phyloP scores from a whole-genome alignment of 208 protist genomes.

The Crithidia bombi region DNA sequence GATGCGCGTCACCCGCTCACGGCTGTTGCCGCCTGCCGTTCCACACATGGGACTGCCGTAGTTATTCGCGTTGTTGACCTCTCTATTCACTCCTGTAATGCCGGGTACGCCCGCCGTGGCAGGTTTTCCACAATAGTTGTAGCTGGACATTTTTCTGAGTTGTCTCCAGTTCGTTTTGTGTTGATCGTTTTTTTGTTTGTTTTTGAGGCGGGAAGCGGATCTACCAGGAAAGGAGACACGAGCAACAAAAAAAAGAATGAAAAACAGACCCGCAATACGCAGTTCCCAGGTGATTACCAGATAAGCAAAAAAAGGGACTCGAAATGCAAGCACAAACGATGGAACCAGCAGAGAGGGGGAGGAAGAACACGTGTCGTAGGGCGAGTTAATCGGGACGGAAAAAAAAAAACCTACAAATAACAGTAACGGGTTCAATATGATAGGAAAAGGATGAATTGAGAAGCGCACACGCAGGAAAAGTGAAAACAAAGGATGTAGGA shows the following conservation, averaged over 20 bases:
- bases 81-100: too few species aligned
- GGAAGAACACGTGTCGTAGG: too few species aligned
- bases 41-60: background rate
- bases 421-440: background rate
- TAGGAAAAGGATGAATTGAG: background rate
- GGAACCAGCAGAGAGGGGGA: too few species aligned
- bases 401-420: background rate
- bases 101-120: background rate
- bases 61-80: too few species aligned
- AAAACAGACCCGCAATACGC: too few species aligned
- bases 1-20: slow-evolving; percentile 45
- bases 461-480: background rate
- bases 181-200: background rate
- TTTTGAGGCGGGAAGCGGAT: background rate
- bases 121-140: background rate
- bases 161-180: too few species aligned
- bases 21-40: background rate
- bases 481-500: background rate
- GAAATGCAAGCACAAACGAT: too few species aligned
- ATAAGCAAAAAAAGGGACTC: too few species aligned
- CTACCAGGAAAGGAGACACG: background rate
- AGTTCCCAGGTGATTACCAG: too few species aligned
- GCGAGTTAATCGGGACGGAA: too few species aligned
- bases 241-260: background rate
- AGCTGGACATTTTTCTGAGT: background rate